Evolutionary conservation across 306 rosid species (phyloP).

Genomic region (Glycine tomentella): DNA sequence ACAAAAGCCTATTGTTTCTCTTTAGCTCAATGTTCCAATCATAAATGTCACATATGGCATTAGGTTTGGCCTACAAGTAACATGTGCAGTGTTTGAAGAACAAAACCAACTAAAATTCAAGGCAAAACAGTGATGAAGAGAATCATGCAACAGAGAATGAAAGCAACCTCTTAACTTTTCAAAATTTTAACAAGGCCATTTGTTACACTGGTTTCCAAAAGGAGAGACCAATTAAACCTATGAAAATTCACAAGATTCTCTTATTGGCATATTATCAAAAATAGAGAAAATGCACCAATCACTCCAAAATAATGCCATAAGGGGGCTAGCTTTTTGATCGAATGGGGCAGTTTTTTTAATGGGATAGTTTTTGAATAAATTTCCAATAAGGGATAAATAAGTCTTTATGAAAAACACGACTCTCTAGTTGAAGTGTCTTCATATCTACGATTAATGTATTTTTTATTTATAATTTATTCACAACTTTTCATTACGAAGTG

Average conservation of each 20-base stretch:
- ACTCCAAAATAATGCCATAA: constrained; percentile 15
- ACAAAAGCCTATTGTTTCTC: constrained; percentile 23
- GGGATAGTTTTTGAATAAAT: no score
- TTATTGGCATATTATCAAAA: constrained; percentile 19
- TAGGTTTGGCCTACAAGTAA: constrained; percentile 33
- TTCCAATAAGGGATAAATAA: no score
- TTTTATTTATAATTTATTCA: no score
- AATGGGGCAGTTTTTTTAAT: no score
- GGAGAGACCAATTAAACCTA: constrained; percentile 14
- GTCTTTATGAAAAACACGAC: no score
- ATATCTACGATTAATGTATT: no score
- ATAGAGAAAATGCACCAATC: neutral
- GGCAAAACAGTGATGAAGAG: constrained; percentile 11
- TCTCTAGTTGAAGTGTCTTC: no score
- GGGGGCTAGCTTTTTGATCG: no score
- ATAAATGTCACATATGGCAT: constrained; percentile 22
- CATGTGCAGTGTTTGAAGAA: constrained; percentile 30
- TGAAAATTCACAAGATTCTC: constrained; percentile 18
- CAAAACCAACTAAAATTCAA: constrained; percentile 32
- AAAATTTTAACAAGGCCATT: constrained; percentile 2
- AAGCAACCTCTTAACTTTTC: constrained; percentile 30
- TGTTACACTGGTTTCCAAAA: constrained; percentile 13
- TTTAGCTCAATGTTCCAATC: constrained; percentile 8
- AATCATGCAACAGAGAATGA: constrained; percentile 30
- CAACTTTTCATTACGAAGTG: no score